phyloP scores from a whole-genome alignment of 2,329 filamentous ascomycete genomes.

The Falciphora oryzae region DNA sequence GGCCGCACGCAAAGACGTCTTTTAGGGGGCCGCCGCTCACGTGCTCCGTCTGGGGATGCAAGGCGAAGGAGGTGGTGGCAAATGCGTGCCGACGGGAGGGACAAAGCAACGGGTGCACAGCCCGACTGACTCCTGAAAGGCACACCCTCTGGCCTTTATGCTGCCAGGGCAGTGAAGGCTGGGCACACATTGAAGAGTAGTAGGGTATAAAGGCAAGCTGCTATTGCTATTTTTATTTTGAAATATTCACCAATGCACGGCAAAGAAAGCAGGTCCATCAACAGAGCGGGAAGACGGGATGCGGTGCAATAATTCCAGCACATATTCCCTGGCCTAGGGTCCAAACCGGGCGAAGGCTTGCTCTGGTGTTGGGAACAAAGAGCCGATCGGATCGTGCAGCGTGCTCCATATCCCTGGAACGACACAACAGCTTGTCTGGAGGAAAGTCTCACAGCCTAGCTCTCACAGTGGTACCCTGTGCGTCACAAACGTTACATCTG shows the following conservation, averaged over 20 bases:
- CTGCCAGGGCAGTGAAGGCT: background rate
- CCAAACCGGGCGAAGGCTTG: background rate
- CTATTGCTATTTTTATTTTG: too few relatives aligned
- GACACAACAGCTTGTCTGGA: background rate
- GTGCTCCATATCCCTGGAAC: too few relatives aligned
- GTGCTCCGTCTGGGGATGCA: background rate
- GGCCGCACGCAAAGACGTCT: background rate
- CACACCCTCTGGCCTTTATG: too few relatives aligned
- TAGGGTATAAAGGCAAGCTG: too few relatives aligned
- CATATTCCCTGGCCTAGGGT: background rate
- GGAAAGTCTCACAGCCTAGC: background rate
- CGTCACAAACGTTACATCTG: background rate
- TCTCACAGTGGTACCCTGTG: background rate
- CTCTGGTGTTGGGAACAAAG: background rate
- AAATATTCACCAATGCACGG: too few relatives aligned
- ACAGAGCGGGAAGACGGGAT: background rate
- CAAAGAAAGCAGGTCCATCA: too few relatives aligned
- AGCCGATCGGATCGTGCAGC: background rate
- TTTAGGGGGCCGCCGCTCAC: too few relatives aligned
- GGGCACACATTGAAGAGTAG: background rate
- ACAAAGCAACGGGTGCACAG: too few relatives aligned
- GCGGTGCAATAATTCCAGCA: background rate
- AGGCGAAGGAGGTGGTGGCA: background rate
- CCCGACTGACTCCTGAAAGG: too few relatives aligned
- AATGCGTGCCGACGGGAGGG: background rate